phyloP scores from a whole-genome alignment of 192 early-diverging fungal genomes.

The Linnemannia schmuckeri region DNA sequence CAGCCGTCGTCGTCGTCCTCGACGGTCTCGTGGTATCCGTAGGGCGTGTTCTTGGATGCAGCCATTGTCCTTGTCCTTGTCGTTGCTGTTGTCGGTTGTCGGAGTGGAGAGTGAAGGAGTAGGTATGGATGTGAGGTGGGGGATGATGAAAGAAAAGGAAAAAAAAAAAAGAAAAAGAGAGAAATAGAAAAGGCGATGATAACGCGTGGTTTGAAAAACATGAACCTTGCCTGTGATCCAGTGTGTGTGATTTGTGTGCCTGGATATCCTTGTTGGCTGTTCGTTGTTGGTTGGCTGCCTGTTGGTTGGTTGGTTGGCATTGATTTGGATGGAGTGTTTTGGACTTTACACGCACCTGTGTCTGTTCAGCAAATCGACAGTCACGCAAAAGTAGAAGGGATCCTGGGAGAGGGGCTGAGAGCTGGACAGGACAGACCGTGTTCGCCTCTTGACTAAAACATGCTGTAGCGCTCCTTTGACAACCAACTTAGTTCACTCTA shows the following conservation, averaged over 20 bases:
- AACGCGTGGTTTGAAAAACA: background rate
- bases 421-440: no score
- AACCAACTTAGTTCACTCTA: no score
- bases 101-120: background rate
- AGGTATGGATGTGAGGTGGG: background rate
- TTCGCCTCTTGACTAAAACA: no score
- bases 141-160: background rate
- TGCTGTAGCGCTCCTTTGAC: no score
- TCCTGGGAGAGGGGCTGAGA: no score
- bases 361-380: no score
- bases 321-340: no score
- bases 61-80: background rate
- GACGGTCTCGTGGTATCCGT: conserved; percentile 17
- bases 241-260: background rate
- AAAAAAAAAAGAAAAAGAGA: background rate
- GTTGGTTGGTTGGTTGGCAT: no score
- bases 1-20: conserved; percentile 50
- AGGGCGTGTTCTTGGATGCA: conserved; percentile 11
- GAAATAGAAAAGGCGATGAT: background rate
- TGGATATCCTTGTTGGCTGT: background rate
- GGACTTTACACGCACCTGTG: no score
- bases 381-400: no score
- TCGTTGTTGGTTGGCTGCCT: no score
- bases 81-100: background rate
- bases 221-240: background rate